Conservation (phyloP, 768 basidiomycete species). For the Boletus vermiculosoides region DNA sequence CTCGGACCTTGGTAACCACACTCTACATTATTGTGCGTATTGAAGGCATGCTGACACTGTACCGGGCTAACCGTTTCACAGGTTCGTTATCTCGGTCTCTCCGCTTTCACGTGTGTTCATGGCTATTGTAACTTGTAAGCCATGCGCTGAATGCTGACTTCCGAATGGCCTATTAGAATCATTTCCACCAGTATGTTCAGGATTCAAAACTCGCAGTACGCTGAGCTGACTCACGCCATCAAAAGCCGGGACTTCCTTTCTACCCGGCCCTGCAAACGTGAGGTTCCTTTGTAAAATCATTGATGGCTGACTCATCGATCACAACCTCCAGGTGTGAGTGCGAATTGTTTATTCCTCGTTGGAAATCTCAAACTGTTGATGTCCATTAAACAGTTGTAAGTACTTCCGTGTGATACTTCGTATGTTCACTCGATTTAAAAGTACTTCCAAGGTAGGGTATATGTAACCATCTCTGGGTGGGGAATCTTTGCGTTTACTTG, state of each 20-base stretch:
- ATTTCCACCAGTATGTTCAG: background rate
- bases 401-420: too few species aligned
- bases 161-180: background rate
- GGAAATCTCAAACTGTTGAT: too few species aligned
- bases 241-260: background rate
- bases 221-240: background rate
- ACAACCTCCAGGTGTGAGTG: too few species aligned
- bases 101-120: too few species aligned
- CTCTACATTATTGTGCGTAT: background rate
- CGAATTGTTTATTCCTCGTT: too few species aligned
- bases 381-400: too few species aligned
- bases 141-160: background rate
- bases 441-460: too few species aligned
- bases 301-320: background rate
- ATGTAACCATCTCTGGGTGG: too few species aligned
- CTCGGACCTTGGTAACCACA: background rate
- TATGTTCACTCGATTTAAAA: too few species aligned
- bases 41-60: background rate
- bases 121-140: background rate
- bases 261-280: background rate
- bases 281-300: background rate
- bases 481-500: too few species aligned
- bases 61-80: background rate
- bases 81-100: conserved; percentile 6
- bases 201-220: background rate